Base-by-base conservation (phyloP, 2,329 filamentous ascomycete species). In the Rugonectria rugulosa region DNA sequence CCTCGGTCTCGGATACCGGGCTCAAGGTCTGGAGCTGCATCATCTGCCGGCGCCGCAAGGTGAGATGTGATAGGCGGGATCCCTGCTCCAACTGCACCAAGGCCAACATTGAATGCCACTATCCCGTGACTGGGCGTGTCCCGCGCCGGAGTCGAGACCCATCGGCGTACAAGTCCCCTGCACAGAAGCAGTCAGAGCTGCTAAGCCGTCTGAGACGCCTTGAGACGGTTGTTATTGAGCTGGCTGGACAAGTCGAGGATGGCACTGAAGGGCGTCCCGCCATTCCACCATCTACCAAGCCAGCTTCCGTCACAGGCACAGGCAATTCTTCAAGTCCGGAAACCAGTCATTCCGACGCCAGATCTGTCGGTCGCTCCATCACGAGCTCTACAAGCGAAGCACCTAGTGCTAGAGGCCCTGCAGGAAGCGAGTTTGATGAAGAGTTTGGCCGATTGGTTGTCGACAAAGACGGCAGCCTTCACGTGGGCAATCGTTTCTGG, bases 1-100 rank as follows among this genome's bases (percentile, higher is more conserved):
- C 49, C 37, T 48, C 57, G 20, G 49, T 27, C 23, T 46, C 59
- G 21, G 53, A 57, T 11, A 27, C 49, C 9, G 56, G 19, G n/a
- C 62, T 70, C 42, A 67, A 62, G 10, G 65, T 68, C 51, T 72
- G 70, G 70, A 72, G 68, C 56, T 72, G 70, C 38, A 60, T 72
- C 21, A 64, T 63, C 19, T 72, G 70, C 37, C 66, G 70, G 12
- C 67, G 68, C 1, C 70, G 70, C 48, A 72, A 72, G 27, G 47
- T 71, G 9, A 64, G 62, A 4, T 72, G 70, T 36, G 70, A 72
- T 15, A 63, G 70, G 51, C 57, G 60, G 29, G 63, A 69, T 0
- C 70, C 70, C 10, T 73, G 70, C 10, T 62, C 52, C 7, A 68
- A 68, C 26, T 73, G 70, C 26, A 38, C 50, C 15, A 62, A 59